Base-by-base conservation (phyloP, 148 eudicot genomes). In the Rhododendron ferrugineum region DNA sequence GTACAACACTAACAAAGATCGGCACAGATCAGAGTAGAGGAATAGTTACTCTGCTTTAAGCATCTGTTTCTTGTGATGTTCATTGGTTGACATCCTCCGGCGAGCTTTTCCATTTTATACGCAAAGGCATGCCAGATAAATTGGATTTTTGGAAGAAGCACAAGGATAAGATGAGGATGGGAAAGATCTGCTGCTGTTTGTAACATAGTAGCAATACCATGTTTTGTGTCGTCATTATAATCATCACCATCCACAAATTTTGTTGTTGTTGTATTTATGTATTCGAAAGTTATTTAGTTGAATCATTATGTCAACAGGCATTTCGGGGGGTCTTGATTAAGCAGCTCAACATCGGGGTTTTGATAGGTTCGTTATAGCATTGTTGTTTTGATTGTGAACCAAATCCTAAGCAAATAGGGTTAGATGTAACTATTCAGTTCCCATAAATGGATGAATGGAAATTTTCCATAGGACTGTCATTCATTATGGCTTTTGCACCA, bases 1-100 rank as follows among this genome's bases (percentile, higher is more conserved):
- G 88, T 95, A 93, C 86, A 89, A 87, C 92, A 95, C 76, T 85
- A 87, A 88, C 20, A 95, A 92, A 88, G 93, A 87, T 78, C 88
- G 91, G 54, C 83, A 90, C 62, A 93, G 99, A 96, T 91, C 95
- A 85, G 99, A 96, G 44, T 95, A 86, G 85, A 83, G 36, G 34
- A 72, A 78, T 85, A 81, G 8, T 46, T 11, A 40, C 34, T 70
- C 49, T 47, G 30, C 56, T 79, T 37, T 22, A 26, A 46, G 49
- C 72, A 52, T 20, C 70, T 16, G 49, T 42, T 37, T 78, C 26
- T 75, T 0, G 70, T 23, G 8, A 37, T 73, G 79, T 75, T 75
- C 32, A 22, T 84, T 22, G 70, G 52, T 84, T 9, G 30, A 49
- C 85, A 52, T 68, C 74, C 74, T 28, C 4, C 5, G 86, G 85